Evolutionary conservation across 192 early-diverging fungal species (phyloP), one percentile per base, ranked within the genome.

Genomic region (Dissophora ornata): DNA sequence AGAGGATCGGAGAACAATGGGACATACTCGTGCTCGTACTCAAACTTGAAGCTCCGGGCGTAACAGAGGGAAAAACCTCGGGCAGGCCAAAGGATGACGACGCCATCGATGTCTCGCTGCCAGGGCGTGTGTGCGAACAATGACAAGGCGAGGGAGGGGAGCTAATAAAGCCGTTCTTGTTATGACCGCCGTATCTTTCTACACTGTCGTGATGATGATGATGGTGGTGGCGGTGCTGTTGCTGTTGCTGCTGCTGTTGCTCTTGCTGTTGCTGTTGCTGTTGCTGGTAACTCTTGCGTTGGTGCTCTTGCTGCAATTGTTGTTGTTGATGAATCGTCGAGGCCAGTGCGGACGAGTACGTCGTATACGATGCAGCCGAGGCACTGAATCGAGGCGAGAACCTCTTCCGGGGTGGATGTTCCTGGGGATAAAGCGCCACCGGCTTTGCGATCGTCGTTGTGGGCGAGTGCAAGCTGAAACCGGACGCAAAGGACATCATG

Each of bases 381-480:
- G 44, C 44, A 46, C 59, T 77, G 38, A 41, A 54, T 25, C 69
- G 51, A 0, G 69, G 61, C n/a, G 69, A 57, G 24, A 67, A 67
- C n/a, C 73, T 21, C 21, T 67, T 77, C 13, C 44, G 64, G n/a
- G 46, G 65, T 13, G 65, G 61, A 5, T 65, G 64, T 19, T 77
- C 73, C 22, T 67, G 73, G 18, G 73, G 73, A 47, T 77, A 77
- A 25, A 77, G 30, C 0, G 73, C 71, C 9, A 75, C 38, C 6
- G 73, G 59, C 25, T 75, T 65, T 18, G 47, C 50, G 40, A 62
- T 44, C 4, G 58, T 4, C 2, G 55, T 29, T 12, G 46, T 9
- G 29, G 57, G 8, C 18, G 42, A 47, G 34, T 71, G 61, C 4
- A 57, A 32, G 28, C 25, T 63, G 29, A 57, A 71, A 40, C 69